Conservation (phyloP, 2,329 filamentous ascomycete genomes). For the Xylaria sp. region DNA sequence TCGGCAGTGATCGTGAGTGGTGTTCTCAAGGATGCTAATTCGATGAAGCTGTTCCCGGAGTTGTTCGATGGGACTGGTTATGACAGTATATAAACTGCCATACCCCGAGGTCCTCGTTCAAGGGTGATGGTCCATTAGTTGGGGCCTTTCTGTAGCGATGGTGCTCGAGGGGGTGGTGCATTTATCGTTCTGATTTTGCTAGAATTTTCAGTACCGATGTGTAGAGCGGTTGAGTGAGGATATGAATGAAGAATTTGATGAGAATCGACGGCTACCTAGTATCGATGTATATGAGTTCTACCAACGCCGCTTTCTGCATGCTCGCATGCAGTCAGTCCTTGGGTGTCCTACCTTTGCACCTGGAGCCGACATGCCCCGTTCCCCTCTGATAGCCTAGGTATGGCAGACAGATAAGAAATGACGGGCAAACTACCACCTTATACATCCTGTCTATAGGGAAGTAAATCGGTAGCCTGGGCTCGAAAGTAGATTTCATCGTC, state of each 20-base stretch:
- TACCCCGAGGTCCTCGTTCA: neutral
- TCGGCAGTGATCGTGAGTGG: slow-evolving; percentile 33
- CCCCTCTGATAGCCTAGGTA: neutral
- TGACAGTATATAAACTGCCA: neutral
- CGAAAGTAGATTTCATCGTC: neutral
- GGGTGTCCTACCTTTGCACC: neutral
- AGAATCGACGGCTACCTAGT: neutral
- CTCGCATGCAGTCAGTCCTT: neutral
- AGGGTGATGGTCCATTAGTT: too few species aligned
- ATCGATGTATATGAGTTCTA: neutral
- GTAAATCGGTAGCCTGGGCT: too few species aligned
- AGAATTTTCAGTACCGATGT: neutral
- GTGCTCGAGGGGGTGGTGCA: neutral
- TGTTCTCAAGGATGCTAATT: slow-evolving; percentile 31
- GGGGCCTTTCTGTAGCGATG: neutral
- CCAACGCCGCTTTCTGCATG: neutral
- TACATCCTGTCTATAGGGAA: too few species aligned
- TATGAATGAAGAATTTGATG: neutral
- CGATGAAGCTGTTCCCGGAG: slow-evolving; percentile 28
- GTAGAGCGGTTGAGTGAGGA: neutral
- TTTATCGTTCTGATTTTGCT: neutral
- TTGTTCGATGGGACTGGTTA: slow-evolving; percentile 17
- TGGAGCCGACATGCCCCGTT: neutral
- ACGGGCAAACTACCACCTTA: too few species aligned
- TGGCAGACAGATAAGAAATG: too few species aligned